A percentile compares a stretch with the other conserved stretches of the same genome.
phyloP scores from a whole-genome alignment of 192 early-diverging fungal species.

The Nowakowskiella sp. region DNA sequence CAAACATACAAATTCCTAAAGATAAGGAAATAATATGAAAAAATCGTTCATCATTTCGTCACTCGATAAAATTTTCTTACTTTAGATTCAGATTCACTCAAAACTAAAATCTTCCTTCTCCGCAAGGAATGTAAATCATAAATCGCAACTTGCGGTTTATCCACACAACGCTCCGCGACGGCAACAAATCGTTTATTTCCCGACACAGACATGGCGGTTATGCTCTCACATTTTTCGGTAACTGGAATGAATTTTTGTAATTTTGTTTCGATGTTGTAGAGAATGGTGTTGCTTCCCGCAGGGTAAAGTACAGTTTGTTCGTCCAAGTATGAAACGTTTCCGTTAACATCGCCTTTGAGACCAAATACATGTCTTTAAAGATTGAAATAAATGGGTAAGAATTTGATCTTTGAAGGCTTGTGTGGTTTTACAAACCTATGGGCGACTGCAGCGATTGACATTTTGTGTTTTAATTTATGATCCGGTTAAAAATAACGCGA shows the following conservation, averaged over 20 bases:
- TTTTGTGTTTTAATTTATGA: slow-evolving; percentile 17
- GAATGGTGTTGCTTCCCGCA: slow-evolving; percentile 46
- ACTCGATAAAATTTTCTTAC: slow-evolving; percentile 13
- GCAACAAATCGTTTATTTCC: slow-evolving; percentile 46
- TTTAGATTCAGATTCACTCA: slow-evolving; percentile 38
- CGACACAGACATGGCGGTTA: slow-evolving; percentile 39
- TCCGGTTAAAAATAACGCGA: too few species aligned
- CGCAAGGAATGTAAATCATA: slow-evolving; percentile 50
- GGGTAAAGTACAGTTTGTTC: slow-evolving; percentile 53
- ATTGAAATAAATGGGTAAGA: not conserved
- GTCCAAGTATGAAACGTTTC: slow-evolving; percentile 41
- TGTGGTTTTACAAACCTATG: slow-evolving; percentile 25
- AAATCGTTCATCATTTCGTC: not conserved
- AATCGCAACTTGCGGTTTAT: slow-evolving; percentile 33
- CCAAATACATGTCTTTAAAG: slow-evolving; percentile 51
- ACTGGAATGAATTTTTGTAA: slow-evolving; percentile 48
- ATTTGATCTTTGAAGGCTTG: not conserved
- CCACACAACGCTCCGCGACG: slow-evolving; percentile 38
- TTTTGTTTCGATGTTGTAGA: slow-evolving; percentile 50
- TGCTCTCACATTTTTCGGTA: slow-evolving; percentile 43
- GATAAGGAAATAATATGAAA: not conserved
- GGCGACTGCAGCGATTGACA: slow-evolving; percentile 52
- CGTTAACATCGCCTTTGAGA: slow-evolving; percentile 37
- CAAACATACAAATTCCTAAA: slow-evolving; percentile 45
- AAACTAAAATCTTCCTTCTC: slow-evolving; percentile 34